Conservation (phyloP, 768 basidiomycete species). For the Hortiboletus flavorubellus region DNA sequence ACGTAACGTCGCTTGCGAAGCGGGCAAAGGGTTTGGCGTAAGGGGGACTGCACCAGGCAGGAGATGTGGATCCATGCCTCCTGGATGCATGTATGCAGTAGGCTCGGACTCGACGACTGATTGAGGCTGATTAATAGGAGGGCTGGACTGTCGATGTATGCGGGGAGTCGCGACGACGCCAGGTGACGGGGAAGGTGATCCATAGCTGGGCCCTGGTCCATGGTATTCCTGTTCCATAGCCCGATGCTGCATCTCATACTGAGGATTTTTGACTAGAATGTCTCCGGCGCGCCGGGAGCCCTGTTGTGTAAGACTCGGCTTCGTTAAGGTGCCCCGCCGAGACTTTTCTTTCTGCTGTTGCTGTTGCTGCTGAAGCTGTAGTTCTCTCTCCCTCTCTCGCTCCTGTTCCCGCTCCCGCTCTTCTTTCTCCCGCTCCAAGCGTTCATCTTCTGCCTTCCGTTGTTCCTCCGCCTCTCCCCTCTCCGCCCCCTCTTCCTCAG, state of each 20-base stretch:
- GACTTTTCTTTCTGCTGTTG: constrained; percentile 40
- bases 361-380: constrained; percentile 33
- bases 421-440: constrained; percentile 54
- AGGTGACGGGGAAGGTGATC: constrained; percentile 24
- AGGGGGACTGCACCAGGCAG: constrained; percentile 62
- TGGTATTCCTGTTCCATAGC: constrained; percentile 89
- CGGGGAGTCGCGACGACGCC: constrained; percentile 18
- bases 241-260: constrained; percentile 92
- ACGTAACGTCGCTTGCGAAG: constrained; percentile 23
- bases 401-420: constrained; percentile 51
- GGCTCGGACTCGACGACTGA: constrained; percentile 31
- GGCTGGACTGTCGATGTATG: constrained; percentile 25
- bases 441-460: constrained; percentile 40
- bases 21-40: constrained; percentile 16
- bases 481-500: constrained; percentile 35
- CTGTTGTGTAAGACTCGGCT: constrained; percentile 47
- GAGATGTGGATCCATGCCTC: constrained; percentile 37
- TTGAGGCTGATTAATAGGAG: constrained; percentile 28
- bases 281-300: constrained; percentile 68
- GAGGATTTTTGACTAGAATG: constrained; percentile 82
- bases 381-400: constrained; percentile 23
- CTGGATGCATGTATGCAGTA: constrained; percentile 20
- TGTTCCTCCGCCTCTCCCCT: constrained; percentile 41
- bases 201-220: constrained; percentile 32
- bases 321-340: constrained; percentile 61